Conservation (phyloP, 257 asterid genomes). For the Przewalskia tangutica region DNA sequence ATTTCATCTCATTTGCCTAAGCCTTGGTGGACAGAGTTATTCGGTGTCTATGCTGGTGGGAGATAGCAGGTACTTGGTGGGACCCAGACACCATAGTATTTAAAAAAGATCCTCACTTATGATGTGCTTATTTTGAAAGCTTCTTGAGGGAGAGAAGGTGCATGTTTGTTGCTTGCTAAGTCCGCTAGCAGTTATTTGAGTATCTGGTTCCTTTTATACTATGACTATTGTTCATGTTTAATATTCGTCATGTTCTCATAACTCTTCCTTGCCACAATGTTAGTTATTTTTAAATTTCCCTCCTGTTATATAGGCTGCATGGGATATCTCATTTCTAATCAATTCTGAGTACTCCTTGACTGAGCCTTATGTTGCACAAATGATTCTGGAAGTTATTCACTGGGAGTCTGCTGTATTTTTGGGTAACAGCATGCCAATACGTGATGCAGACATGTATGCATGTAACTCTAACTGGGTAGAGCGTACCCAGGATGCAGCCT, state of each 20-base stretch:
- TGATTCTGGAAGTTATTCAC: constrained; percentile 48
- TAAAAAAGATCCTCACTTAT: not conserved
- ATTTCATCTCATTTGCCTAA: not conserved
- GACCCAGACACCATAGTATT: not conserved
- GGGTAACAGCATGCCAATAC: constrained; percentile 98
- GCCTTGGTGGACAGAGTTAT: not conserved
- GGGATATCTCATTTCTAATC: constrained; percentile 64
- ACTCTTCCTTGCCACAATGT: not conserved
- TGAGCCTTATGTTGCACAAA: constrained; percentile 87
- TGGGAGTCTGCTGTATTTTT: constrained; percentile 76
- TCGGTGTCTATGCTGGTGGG: too few species aligned
- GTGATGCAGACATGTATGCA: constrained; percentile 92
- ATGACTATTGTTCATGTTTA: not conserved
- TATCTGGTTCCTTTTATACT: not conserved
- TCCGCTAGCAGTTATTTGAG: not conserved
- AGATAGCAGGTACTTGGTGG: not conserved
- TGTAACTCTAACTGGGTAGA: constrained; percentile 50
- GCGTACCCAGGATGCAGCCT: constrained; percentile 28
- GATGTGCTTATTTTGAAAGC: not conserved
- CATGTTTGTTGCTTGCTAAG: not conserved
- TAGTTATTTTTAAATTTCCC: constrained; percentile 6
- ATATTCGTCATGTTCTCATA: not conserved
- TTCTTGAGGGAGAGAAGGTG: not conserved
- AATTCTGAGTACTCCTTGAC: constrained; percentile 63
- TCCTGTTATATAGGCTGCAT: constrained; percentile 49